phyloP scores from a whole-genome alignment of 805 yeast genomes.

The Spathaspora hagerdaliae region DNA sequence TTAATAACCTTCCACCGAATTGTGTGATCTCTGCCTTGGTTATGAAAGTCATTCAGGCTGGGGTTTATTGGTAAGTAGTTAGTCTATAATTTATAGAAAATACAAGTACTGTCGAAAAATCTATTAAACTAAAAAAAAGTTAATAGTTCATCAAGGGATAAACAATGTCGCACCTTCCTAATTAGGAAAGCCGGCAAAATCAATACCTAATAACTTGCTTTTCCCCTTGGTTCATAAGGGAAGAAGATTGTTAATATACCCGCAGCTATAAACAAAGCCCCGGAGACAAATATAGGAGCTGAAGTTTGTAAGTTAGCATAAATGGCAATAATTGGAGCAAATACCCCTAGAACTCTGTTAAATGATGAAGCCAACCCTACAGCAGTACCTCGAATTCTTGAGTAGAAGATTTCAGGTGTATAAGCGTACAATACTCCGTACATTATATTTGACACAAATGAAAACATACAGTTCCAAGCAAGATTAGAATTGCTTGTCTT shows the following conservation, averaged over 20 bases:
- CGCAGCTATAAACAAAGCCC: slow-evolving; percentile 49
- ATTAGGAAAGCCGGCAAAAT: neutral
- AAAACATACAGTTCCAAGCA: slow-evolving; percentile 47
- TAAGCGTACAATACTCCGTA: slow-evolving; percentile 62
- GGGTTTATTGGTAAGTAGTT: too few species aligned
- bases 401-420: slow-evolving; percentile 61
- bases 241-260: slow-evolving; percentile 29
- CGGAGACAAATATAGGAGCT: slow-evolving; percentile 61
- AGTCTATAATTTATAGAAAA: too few species aligned
- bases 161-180: neutral
- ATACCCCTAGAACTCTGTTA: slow-evolving; percentile 49
- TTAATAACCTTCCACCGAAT: slow-evolving; percentile 73
- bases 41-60: slow-evolving; percentile 42
- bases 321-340: slow-evolving; percentile 56
- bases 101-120: too few species aligned
- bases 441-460: slow-evolving; percentile 47
- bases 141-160: too few species aligned
- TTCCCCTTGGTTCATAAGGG: slow-evolving; percentile 25
- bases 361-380: slow-evolving; percentile 56
- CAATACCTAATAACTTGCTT: slow-evolving; percentile 6
- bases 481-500: slow-evolving; percentile 43
- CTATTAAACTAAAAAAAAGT: too few species aligned
- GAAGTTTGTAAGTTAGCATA: slow-evolving; percentile 51
- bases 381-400: slow-evolving; percentile 50
- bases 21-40: slow-evolving; percentile 51